phyloP scores from a whole-genome alignment of 805 yeast genomes.

The Kodamaea jinghongensis region DNA sequence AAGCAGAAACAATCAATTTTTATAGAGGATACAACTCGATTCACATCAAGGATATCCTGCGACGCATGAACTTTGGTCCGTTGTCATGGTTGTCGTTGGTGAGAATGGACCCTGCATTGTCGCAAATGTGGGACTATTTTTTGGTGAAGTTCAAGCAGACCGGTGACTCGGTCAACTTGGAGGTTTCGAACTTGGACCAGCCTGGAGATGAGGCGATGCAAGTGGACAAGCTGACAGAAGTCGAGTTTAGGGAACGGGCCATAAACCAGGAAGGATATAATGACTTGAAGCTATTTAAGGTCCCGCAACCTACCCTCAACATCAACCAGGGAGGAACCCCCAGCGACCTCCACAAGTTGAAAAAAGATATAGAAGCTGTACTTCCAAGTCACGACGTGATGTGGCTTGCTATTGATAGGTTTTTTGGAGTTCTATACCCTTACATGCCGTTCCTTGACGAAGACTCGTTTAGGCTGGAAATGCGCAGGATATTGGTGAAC shows the following conservation, averaged over 20 bases:
- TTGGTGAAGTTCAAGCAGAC: not conserved
- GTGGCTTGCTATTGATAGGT: conserved; percentile 12
- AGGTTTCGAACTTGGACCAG: not conserved
- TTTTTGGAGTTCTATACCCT: conserved; percentile 18
- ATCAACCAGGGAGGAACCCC: too few relatives aligned
- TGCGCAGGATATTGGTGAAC: conserved; percentile 13
- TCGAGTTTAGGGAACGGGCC: conserved; percentile 22
- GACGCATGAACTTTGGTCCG: conserved; percentile 51
- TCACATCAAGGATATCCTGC: conserved; percentile 31
- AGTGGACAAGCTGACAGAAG: conserved; percentile 12
- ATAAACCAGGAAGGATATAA: conserved; percentile 23
- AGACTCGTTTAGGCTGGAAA: conserved; percentile 14
- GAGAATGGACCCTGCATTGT: conserved; percentile 40
- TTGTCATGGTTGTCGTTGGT: conserved; percentile 48
- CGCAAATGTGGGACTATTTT: conserved; percentile 5
- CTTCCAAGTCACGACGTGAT: conserved; percentile 18
- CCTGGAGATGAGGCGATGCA: not conserved
- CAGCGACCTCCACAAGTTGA: too few relatives aligned
- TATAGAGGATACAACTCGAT: conserved; percentile 44
- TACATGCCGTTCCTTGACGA: conserved; percentile 22
- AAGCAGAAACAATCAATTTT: conserved; percentile 38
- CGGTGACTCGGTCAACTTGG: not conserved
- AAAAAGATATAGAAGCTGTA: not conserved
- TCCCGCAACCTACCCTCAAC: not conserved
- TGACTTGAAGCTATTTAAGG: conserved; percentile 16